Evolutionary conservation across 2,329 filamentous ascomycete species (phyloP), one percentile per base, ranked within the genome.

Genomic region (Tolypocladium endophyticum): DNA sequence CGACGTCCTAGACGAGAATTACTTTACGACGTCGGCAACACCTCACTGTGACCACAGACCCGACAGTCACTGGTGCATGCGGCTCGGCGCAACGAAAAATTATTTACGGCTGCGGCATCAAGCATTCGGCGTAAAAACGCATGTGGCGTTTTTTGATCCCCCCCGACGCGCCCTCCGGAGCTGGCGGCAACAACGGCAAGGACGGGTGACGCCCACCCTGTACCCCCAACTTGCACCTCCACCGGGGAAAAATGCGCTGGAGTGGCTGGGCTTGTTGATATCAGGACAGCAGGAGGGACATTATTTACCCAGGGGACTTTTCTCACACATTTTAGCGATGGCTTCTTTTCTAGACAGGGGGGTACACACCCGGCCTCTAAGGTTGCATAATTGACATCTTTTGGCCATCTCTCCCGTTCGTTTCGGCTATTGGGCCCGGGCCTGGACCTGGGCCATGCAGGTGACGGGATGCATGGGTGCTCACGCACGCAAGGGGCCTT

Each of bases 1-100:
- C 55, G 16, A 18, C 38, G 39, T 47, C 38, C 23, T 68, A 65
- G 61, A 58, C 47, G 39, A 14, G 3, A 5, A 16, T 18, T 18
- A 18, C 5, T 14, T 28, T 16, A 25, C 7, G 6, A 28, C 47
- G 47, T 33, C 47, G 28, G 11, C 28, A 11, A n/a, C 20, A 23
- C 50, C 28, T 35, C 50, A 53, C 50, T 30, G n/a, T 53, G 50
- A 53, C 25, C 45, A 12, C 28, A 25, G 43, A 47, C n/a, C 39
- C 14, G 23, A 47, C 45, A 8, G 23, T 16, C 47, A 50, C 11
- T 50, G 47, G 25, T 25, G 28, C 16, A 28, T 3, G 47, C 25
- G 25, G 28, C 16, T 18, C 28, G 28, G 50, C 50, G 28, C 50
- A 53, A 35, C 20, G 28, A 52, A 53, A 30, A 30, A 53, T 33